Evolutionary conservation across 441 rosid species (phyloP).

Genomic region (Populus hybrid): DNA sequence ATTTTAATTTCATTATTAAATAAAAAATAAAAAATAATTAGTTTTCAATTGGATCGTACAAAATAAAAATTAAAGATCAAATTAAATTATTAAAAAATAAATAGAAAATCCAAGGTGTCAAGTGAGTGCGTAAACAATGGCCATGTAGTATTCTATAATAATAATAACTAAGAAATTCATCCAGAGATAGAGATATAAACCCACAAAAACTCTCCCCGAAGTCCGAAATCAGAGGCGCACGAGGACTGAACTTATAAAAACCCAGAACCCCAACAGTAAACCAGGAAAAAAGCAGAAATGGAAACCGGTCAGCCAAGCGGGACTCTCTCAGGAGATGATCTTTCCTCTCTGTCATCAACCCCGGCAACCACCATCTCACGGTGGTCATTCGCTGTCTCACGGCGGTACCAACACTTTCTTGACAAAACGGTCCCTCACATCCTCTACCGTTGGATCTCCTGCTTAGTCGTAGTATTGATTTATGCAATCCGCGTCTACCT

Average conservation of each 20-base stretch:
- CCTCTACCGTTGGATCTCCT: slow-evolving; percentile 66
- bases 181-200: neutral
- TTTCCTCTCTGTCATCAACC: slow-evolving; percentile 32
- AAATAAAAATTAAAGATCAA: too few relatives aligned
- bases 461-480: slow-evolving; percentile 40
- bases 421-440: slow-evolving; percentile 74
- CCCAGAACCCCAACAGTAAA: too few relatives aligned
- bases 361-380: slow-evolving; percentile 45
- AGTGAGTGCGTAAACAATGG: too few relatives aligned
- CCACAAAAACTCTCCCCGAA: too few relatives aligned
- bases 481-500: slow-evolving; percentile 74
- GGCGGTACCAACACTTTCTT: slow-evolving; percentile 68
- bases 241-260: neutral
- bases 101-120: neutral
- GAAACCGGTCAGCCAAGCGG: slow-evolving; percentile 45
- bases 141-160: too few relatives aligned
- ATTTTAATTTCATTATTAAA: too few relatives aligned
- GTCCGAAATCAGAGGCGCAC: neutral
- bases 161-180: too few relatives aligned
- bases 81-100: too few relatives aligned
- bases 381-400: slow-evolving; percentile 44
- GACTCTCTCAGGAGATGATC: slow-evolving; percentile 33
- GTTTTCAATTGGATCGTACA: too few relatives aligned
- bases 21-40: too few relatives aligned
- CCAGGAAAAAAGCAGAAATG: slow-evolving; percentile 30